These are phyloP conservation scores for Dentipellis fragilis DNA, from an alignment of 768 basidiomycete genomes.

Conservation along the genomic window DNA sequence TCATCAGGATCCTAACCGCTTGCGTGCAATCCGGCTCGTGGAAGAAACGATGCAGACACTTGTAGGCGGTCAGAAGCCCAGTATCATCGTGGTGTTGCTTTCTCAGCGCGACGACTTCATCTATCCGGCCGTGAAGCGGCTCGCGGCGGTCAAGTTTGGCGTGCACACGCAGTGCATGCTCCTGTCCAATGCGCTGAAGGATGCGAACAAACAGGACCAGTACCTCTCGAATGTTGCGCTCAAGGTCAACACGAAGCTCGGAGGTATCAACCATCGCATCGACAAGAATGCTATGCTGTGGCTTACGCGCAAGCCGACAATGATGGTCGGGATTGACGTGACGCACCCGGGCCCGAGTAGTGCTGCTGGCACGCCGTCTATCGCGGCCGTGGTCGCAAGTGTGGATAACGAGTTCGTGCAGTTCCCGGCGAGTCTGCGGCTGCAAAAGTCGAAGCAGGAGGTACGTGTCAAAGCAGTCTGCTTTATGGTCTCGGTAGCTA, in stretches of 20 bases:
- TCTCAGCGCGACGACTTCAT: conserved; percentile 62
- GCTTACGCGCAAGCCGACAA: conserved; percentile 59
- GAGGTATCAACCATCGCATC: conserved; percentile 68
- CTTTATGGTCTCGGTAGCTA: too few relatives aligned
- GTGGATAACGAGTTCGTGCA: conserved; percentile 61
- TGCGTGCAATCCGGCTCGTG: conserved; percentile 32
- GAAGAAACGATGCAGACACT: conserved; percentile 17
- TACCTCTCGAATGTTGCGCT: conserved; percentile 77
- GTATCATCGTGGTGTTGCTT: conserved; percentile 62
- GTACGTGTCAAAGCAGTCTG: conserved; percentile 8
- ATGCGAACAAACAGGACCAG: conserved; percentile 51
- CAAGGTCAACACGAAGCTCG: conserved; percentile 78
- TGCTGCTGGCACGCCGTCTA: conserved; percentile 63
- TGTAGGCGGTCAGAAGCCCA: conserved; percentile 30
- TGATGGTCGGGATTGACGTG: conserved; percentile 81
- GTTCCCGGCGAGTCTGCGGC: conserved; percentile 63
- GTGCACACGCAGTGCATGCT: conserved; percentile 71
- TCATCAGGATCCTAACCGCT: conserved; percentile 29
- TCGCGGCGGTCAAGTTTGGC: conserved; percentile 67
- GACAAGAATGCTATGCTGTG: conserved; percentile 47
- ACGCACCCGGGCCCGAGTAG: conserved; percentile 70
- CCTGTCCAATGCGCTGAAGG: conserved; percentile 45
- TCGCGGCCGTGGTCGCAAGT: conserved; percentile 77
- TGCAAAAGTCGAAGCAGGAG: conserved; percentile 49
- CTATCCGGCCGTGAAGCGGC: conserved; percentile 73